These are phyloP conservation scores for Erythrophleum fordii DNA, from an alignment of 306 rosid genomes.

Conservation along the genomic window DNA sequence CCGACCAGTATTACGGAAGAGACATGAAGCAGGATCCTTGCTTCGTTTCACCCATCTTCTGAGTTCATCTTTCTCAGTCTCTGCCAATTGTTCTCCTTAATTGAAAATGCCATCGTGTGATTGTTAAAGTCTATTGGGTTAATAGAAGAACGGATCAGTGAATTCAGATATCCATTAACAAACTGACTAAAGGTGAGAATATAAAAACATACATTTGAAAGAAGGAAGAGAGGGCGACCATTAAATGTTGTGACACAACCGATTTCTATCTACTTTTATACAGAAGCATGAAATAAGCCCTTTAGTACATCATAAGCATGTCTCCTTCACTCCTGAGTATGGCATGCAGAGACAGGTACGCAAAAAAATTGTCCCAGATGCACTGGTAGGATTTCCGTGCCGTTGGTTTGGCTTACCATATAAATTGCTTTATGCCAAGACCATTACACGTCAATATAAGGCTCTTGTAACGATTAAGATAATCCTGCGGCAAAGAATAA, in stretches of 20 bases:
- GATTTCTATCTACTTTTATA: conserved; percentile 35
- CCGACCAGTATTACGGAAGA: too few relatives aligned
- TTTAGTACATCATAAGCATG: conserved; percentile 39
- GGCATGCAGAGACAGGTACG: conserved; percentile 7
- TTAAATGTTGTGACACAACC: not conserved
- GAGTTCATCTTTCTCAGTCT: not conserved
- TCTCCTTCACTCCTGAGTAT: conserved; percentile 31
- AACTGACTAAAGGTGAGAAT: not conserved
- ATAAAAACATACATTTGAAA: not conserved
- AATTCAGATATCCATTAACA: not conserved
- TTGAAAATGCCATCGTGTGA: too few relatives aligned
- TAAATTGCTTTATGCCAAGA: conserved; percentile 86
- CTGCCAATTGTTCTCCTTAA: not conserved
- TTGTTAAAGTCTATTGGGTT: not conserved
- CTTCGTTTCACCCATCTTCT: not conserved
- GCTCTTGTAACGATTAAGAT: conserved; percentile 93
- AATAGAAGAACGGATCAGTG: not conserved
- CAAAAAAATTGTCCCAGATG: conserved; percentile 47
- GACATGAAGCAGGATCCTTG: not conserved
- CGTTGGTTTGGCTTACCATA: conserved; percentile 55
- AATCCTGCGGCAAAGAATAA: conserved; percentile 64
- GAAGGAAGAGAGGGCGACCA: not conserved
- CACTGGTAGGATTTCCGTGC: conserved; percentile 43
- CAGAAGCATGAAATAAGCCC: conserved; percentile 38
- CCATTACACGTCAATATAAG: conserved; percentile 98